These are phyloP conservation scores for Candida nemodendra DNA, from an alignment of 805 yeast species.

Conservation along the genomic window DNA sequence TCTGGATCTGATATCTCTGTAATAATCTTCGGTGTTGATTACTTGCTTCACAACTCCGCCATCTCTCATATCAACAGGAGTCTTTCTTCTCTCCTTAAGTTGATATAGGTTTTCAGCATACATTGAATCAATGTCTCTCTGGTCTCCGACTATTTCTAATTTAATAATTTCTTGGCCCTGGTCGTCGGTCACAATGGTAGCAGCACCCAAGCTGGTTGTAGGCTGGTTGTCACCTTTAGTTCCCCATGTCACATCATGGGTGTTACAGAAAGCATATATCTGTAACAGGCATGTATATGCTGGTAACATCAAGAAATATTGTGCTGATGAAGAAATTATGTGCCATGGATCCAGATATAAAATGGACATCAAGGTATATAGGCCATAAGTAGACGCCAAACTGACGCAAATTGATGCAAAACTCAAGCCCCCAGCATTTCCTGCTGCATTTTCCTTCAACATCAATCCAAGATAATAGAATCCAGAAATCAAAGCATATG, in stretches of 20 bases:
- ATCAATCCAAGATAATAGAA: slow-evolving; percentile 70
- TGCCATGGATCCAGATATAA: slow-evolving; percentile 97
- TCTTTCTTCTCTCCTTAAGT: slow-evolving; percentile 66
- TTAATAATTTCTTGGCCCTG: slow-evolving; percentile 83
- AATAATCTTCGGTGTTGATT: slow-evolving; percentile 72
- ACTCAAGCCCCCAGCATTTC: slow-evolving; percentile 43
- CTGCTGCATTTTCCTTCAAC: slow-evolving; percentile 37
- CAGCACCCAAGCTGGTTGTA: slow-evolving; percentile 70
- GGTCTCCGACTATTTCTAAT: slow-evolving; percentile 68
- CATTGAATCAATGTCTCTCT: slow-evolving; percentile 75
- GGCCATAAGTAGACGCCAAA: slow-evolving; percentile 85
- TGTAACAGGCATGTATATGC: slow-evolving; percentile 90
- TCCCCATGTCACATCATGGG: slow-evolving; percentile 99
- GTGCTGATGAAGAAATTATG: slow-evolving; percentile 78
- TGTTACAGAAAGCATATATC: slow-evolving; percentile 95
- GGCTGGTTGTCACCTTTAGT: slow-evolving; percentile 90
- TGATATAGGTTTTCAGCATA: slow-evolving; percentile 74
- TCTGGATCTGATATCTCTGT: slow-evolving; percentile 89
- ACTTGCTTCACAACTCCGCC: slow-evolving; percentile 39
- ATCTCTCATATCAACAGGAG: slow-evolving; percentile 49
- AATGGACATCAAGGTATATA: slow-evolving; percentile 78
- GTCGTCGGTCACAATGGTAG: slow-evolving; percentile 76
- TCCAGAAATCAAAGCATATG: slow-evolving; percentile 80
- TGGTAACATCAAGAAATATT: slow-evolving; percentile 87
- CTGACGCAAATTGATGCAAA: slow-evolving; percentile 81